A percentile compares a stretch with the other conserved stretches of the same genome.
Evolutionary conservation across 2,329 filamentous ascomycete species (phyloP).

Genomic region (Aschersonia sp.): DNA sequence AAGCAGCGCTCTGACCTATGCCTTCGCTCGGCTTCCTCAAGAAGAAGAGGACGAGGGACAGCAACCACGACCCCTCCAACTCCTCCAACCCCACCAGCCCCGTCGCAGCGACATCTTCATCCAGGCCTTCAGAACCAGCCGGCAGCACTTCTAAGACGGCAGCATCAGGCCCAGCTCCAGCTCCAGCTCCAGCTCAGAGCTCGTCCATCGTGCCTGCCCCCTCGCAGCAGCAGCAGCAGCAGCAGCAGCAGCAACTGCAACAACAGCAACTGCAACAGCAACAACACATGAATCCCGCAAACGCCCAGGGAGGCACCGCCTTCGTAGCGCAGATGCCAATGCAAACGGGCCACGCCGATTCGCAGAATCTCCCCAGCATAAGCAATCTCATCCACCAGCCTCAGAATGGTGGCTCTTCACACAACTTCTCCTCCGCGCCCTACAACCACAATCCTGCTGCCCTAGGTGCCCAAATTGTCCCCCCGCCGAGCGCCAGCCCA

Average conservation of each 20-base stretch:
- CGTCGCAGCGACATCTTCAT: conserved; percentile 39
- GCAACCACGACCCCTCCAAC: conserved; percentile 50
- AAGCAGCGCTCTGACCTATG: conserved; percentile 38
- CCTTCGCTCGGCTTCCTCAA: conserved; percentile 92
- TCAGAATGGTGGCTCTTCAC: conserved; percentile 26
- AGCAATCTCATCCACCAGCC: conserved; percentile 61
- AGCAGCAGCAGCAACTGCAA: conserved; percentile 8
- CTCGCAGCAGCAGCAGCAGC: conserved; percentile 8
- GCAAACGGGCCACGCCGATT: conserved; percentile 25
- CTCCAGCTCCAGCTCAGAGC: conserved; percentile 4
- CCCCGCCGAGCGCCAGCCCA: conserved; percentile 20
- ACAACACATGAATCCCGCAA: conserved; percentile 12
- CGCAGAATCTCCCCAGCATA: conserved; percentile 66
- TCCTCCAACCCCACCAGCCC: conserved; percentile 49
- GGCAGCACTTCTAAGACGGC: conserved; percentile 3
- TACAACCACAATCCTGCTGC: conserved; percentile 11
- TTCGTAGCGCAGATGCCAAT: conserved; percentile 12
- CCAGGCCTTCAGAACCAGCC: conserved; percentile 28
- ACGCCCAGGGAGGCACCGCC: conserved; percentile 11
- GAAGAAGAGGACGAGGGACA: conserved; percentile 97
- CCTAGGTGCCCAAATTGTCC: conserved; percentile 10
- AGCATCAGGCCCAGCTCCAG: not conserved
- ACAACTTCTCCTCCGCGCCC: conserved; percentile 10
- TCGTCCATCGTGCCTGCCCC: conserved; percentile 5
- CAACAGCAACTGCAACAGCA: conserved; percentile 2